Base-by-base conservation (phyloP, 2,329 filamentous ascomycete genomes). In the Aspergillus calidoustus region DNA sequence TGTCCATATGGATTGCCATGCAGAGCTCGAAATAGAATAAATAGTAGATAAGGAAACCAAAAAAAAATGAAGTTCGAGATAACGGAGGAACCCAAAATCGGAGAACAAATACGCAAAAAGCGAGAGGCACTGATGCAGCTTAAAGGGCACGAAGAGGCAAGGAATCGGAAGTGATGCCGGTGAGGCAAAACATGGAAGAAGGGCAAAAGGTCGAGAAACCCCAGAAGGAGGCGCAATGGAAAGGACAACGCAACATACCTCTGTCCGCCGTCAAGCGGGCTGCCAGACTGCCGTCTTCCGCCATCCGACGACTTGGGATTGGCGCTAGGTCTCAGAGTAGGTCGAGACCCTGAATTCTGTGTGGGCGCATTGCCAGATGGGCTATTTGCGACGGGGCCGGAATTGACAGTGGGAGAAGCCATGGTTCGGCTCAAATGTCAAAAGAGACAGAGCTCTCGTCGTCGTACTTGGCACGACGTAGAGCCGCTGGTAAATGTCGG, bases 221-320 rank as follows among this genome's bases (percentile, higher is more conserved):
- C 44, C 51, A 50, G 55, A 59, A 60, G 48, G 61, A 43, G 34
- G 52, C 41, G 55, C 48, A 54, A 55, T 58, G 52, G 54, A 59
- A 41, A 60, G 47, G 57, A 55, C 62, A 63, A 60, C 52, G 62
- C 55, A 65, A 77, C 83, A 76, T 81, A 87, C 85, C 82, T 84
- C 73, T 83, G 81, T 68, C 75, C 79, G 65, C 76, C 80, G 71
- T 86, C 84, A 50, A 82, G 78, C 64, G 85, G 84, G 72, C 83
- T 86, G 61, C 77, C 81, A 67, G 82, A 78, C 71, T 85, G 84
- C 75, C 84, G 85, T 74, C 84, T 83, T 72, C 79, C 77, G 64
- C 76, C 77, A 73, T 86, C 83, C 63, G 82, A 76, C 62, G 76
- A 77, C 75, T 85, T 86, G 63, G 77, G 79, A 67, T 75, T 77